Evolutionary conservation across 1,284 basidiomycete genomes (phyloP), one percentile per base, ranked within the genome.

Genomic region (Singerocomus inundabilis): DNA sequence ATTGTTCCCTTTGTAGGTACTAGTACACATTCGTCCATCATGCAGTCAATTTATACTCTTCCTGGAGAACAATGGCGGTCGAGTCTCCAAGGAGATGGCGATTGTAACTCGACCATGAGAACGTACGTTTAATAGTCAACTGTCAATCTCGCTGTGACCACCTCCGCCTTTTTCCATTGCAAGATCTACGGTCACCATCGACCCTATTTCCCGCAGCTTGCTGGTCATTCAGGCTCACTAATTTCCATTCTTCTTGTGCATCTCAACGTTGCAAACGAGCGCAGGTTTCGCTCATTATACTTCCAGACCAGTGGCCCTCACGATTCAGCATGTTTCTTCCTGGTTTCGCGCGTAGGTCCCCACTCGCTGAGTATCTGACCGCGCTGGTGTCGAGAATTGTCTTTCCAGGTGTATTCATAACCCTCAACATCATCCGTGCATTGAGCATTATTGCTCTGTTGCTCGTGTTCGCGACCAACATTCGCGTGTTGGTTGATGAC

Each of bases 401-500:
- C 18, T 39, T 44, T 48, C 8, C 51, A 88, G 84, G 81, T 59
- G 61, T 77, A 56, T 95, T 94, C 72, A 78, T 91, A 59, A 78
- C 76, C 51, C 81, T 95, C 64, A 95, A 95, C 64, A 72, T 72
- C 59, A 72, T 93, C 58, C 87, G 93, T 41, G 72, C 76, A 13
- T 68, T 96, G 53, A 91, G 88, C 65, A 80, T 94, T 66, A 69
- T 93, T 57, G 78, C 84, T 6, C 81, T 93, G 42, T 65, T 91
- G 39, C 77, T 87, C 48, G 81, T 92, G 5, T 85, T 94, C 54
- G 70, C 84, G 2, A 87, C 86, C 56, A 93, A 85, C 60, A 83
- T 94, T 54, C 71, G 88, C 45, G 85, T 87, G 26, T 81, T 95
- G 70, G 88, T 85, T 40, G 77, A 84, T 53, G 91, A 94, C 63